These are phyloP conservation scores for Mortierella sp. DNA, from an alignment of 371 early-diverging fungal species.

Conservation along the genomic window DNA sequence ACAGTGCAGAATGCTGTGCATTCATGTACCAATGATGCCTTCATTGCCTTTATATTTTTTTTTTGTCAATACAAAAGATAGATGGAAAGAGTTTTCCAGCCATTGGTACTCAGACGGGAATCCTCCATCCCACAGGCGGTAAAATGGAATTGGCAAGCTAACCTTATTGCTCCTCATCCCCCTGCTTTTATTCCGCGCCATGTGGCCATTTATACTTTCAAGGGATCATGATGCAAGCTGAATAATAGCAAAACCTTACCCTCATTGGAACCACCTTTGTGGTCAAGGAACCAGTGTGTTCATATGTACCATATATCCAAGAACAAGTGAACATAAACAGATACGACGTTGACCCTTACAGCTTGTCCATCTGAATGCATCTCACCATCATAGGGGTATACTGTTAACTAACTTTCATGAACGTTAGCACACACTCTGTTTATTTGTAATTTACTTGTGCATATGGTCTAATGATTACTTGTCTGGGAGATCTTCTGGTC, in stretches of 20 bases:
- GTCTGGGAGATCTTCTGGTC: slow-evolving; percentile 61
- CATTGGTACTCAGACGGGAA: not conserved
- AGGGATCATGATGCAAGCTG: not conserved
- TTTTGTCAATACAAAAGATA: not conserved
- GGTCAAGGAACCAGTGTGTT: not conserved
- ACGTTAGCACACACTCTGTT: too few species aligned
- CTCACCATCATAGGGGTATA: too few species aligned
- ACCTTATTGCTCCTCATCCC: slow-evolving; percentile 1
- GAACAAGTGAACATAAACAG: too few species aligned
- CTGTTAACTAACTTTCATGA: too few species aligned
- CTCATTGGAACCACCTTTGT: not conserved
- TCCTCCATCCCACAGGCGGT: slow-evolving; percentile 5
- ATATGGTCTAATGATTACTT: slow-evolving; percentile 4
- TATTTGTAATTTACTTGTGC: not conserved
- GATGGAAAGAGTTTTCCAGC: not conserved
- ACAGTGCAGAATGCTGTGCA: not conserved
- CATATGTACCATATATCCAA: too few species aligned
- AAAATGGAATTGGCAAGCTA: not conserved
- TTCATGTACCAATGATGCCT: not conserved
- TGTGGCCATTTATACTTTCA: slow-evolving; percentile 7
- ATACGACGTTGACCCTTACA: too few species aligned
- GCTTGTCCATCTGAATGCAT: too few species aligned
- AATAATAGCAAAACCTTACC: not conserved
- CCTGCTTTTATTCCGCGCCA: slow-evolving; percentile 26
- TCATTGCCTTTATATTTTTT: not conserved